A percentile compares a stretch with the other conserved stretches of the same genome.
Evolutionary conservation across 371 early-diverging fungal species (phyloP).

Genomic region (Lichtheimia hyalospora): DNA sequence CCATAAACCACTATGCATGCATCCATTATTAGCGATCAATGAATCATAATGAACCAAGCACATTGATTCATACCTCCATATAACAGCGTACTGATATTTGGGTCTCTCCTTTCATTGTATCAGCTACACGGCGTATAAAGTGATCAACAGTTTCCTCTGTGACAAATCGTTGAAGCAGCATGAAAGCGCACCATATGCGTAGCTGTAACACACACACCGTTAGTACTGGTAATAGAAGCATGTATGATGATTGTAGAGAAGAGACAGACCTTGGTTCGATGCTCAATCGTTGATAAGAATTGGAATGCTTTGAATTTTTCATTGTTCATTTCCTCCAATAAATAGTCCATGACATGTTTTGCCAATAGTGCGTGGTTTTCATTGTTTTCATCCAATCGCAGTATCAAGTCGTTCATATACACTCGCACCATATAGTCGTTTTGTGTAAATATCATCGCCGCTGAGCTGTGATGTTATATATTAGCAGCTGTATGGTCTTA

Average conservation of each 20-base stretch:
- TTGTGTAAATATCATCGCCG: slow-evolving; percentile 28
- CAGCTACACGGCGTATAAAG: slow-evolving; percentile 28
- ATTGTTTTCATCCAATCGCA: slow-evolving; percentile 36
- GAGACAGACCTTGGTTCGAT: slow-evolving; percentile 52
- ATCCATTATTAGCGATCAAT: not conserved
- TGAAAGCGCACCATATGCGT: slow-evolving; percentile 51
- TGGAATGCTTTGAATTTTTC: slow-evolving; percentile 23
- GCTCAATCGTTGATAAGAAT: slow-evolving; percentile 45
- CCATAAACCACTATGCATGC: slow-evolving; percentile 29
- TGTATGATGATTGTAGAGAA: not conserved
- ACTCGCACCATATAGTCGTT: slow-evolving; percentile 63
- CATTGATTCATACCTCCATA: slow-evolving; percentile 35
- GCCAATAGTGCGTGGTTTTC: slow-evolving; percentile 33
- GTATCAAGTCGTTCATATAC: slow-evolving; percentile 49
- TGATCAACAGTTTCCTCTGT: slow-evolving; percentile 23
- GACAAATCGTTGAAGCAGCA: slow-evolving; percentile 49
- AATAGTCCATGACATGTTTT: slow-evolving; percentile 23
- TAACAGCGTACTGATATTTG: slow-evolving; percentile 51
- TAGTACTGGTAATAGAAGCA: too few species aligned
- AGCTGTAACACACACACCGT: slow-evolving; percentile 18
- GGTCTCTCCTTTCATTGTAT: slow-evolving; percentile 41
- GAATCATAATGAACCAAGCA: not conserved
- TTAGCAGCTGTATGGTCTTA: not conserved
- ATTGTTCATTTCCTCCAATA: slow-evolving; percentile 25
- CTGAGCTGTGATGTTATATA: slow-evolving; percentile 25